Conservation (phyloP, 306 rosid genomes). For the Nissolia schottii region DNA sequence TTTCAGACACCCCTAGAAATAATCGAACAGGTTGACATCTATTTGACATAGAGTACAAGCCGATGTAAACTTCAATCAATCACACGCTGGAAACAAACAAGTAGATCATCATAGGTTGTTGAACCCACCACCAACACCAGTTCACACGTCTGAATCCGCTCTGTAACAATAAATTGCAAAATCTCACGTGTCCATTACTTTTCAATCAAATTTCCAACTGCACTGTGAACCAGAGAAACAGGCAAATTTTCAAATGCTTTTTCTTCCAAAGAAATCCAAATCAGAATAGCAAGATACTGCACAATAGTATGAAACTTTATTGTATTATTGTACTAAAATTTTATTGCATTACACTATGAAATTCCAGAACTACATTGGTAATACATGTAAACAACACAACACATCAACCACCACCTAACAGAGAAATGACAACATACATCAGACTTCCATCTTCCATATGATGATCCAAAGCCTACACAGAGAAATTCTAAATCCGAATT, state of each 20-base stretch:
- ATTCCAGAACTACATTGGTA: not conserved
- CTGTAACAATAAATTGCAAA: too few relatives aligned
- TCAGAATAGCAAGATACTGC: not conserved
- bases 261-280: not conserved
- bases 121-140: too few relatives aligned
- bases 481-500: not conserved
- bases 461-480: not conserved
- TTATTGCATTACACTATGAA: conserved; percentile 14
- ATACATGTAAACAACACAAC: not conserved
- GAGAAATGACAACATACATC: not conserved
- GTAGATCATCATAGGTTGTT: too few relatives aligned
- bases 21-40: not conserved
- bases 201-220: not conserved
- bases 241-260: not conserved
- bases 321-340: conserved; percentile 21
- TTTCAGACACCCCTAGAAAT: not conserved
- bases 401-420: not conserved
- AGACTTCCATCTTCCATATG: conserved; percentile 10
- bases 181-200: not conserved
- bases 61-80: too few relatives aligned
- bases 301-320: not conserved
- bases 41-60: too few relatives aligned
- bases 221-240: not conserved
- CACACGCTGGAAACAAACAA: too few relatives aligned
- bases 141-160: too few relatives aligned